These are phyloP conservation scores for Tephrocybe rancida DNA, from an alignment of 768 basidiomycete genomes.

Conservation along the genomic window DNA sequence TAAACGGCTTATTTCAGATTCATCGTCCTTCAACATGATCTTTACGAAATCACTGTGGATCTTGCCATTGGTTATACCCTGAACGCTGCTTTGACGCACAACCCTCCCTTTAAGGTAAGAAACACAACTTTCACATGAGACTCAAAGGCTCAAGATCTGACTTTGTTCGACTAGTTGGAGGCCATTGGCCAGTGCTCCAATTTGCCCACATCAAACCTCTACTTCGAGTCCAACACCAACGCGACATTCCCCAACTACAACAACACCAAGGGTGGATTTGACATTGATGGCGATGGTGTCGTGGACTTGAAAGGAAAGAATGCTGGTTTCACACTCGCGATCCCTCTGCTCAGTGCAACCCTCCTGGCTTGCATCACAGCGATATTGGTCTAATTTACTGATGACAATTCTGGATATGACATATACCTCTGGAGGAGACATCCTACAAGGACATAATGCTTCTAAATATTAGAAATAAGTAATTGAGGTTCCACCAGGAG, in stretches of 20 bases:
- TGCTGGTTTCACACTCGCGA: constrained; percentile 10
- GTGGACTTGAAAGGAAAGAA: constrained; percentile 20
- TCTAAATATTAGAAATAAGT: background rate
- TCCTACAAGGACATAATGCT: constrained; percentile 13
- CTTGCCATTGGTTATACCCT: constrained; percentile 89
- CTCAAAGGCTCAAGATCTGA: background rate
- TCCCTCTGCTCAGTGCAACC: constrained; percentile 11
- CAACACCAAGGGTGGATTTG: constrained; percentile 35
- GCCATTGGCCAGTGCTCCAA: constrained; percentile 80
- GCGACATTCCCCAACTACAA: constrained; percentile 59
- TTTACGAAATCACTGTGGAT: constrained; percentile 84
- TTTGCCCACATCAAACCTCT: constrained; percentile 67
- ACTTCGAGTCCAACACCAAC: constrained; percentile 83
- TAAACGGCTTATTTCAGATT: constrained; percentile 48
- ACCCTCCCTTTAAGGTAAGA: constrained; percentile 65
- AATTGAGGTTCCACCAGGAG: too few species aligned
- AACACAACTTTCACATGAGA: background rate
- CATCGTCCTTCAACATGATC: constrained; percentile 88
- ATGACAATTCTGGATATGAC: constrained; percentile 14
- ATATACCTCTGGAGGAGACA: constrained; percentile 11
- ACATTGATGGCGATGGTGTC: constrained; percentile 41
- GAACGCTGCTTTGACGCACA: constrained; percentile 68
- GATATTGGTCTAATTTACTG: constrained; percentile 13
- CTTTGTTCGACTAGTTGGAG: constrained; percentile 46
- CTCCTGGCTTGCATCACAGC: constrained; percentile 13